These are phyloP conservation scores for Myxozyma mucilagina DNA, from an alignment of 805 yeast genomes.

Conservation along the genomic window DNA sequence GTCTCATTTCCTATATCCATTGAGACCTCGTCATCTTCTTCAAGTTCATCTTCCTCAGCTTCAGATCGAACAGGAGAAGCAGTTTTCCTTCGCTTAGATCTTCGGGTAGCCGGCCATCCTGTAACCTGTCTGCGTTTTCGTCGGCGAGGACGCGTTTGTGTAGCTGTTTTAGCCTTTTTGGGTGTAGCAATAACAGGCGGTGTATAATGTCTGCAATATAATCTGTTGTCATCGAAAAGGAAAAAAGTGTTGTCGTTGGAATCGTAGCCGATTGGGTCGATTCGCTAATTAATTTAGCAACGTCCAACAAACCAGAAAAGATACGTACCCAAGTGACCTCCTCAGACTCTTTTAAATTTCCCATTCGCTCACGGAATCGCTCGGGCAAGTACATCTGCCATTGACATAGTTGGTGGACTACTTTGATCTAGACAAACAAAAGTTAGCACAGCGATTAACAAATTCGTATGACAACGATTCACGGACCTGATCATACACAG, in stretches of 20 bases:
- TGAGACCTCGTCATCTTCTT: slow-evolving; percentile 5
- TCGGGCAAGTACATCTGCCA: slow-evolving; percentile 29
- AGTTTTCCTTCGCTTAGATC: slow-evolving; percentile 21
- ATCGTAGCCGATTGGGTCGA: slow-evolving; percentile 39
- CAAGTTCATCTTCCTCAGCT: slow-evolving; percentile 26
- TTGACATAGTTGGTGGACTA: slow-evolving; percentile 23
- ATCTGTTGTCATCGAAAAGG: slow-evolving; percentile 42
- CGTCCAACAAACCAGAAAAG: not conserved
- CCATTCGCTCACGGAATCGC: slow-evolving; percentile 33
- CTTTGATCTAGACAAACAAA: slow-evolving; percentile 7
- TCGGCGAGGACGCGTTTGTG: slow-evolving; percentile 2
- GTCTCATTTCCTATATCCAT: not conserved
- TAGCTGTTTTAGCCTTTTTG: slow-evolving; percentile 3
- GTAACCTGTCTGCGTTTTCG: slow-evolving; percentile 19
- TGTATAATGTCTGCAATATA: slow-evolving; percentile 33
- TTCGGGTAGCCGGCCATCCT: slow-evolving; percentile 16
- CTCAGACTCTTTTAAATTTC: slow-evolving; percentile 27
- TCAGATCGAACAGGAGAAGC: not conserved
- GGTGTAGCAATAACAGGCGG: slow-evolving; percentile 15
- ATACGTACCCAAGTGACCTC: slow-evolving; percentile 27
- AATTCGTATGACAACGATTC: not conserved
- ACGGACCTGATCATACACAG: slow-evolving; percentile 26
- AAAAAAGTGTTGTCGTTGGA: slow-evolving; percentile 36
- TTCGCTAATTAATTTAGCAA: slow-evolving; percentile 29
- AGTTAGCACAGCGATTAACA: not conserved